Evolutionary conservation across 2,329 filamentous ascomycete species (phyloP).

Genomic region (Calonectria multiphialidica): DNA sequence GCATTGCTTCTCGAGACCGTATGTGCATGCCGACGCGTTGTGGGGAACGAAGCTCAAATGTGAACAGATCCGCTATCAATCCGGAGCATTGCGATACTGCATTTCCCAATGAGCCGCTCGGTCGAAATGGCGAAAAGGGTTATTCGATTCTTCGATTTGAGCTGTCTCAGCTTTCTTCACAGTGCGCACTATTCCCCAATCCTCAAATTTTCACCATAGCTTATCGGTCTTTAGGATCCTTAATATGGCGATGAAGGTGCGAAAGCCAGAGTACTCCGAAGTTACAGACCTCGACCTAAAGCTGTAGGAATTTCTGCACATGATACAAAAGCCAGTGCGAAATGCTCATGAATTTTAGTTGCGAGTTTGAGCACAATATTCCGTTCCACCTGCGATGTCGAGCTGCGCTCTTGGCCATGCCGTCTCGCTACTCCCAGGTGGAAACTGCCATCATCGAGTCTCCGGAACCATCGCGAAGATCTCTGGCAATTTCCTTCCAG

Average conservation of each 20-base stretch:
- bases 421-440: neutral
- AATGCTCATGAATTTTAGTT: neutral
- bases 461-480: neutral
- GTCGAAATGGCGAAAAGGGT: neutral
- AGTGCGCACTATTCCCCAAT: neutral
- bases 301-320: neutral
- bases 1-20: neutral
- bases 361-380: neutral
- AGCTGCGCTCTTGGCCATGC: neutral
- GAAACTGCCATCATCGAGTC: neutral
- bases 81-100: neutral
- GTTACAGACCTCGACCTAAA: neutral
- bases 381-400: neutral
- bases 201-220: neutral
- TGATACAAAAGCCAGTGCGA: fast-evolving
- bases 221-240: neutral
- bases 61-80: neutral
- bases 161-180: neutral
- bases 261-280: neutral
- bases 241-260: neutral
- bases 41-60: neutral
- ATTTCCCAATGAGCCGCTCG: neutral
- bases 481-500: neutral
- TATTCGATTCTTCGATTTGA: neutral
- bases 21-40: neutral